Evolutionary conservation across 1,284 basidiomycete species (phyloP), one percentile per base, ranked within the genome.

Genomic region (Ceratobasidium papillatum): DNA sequence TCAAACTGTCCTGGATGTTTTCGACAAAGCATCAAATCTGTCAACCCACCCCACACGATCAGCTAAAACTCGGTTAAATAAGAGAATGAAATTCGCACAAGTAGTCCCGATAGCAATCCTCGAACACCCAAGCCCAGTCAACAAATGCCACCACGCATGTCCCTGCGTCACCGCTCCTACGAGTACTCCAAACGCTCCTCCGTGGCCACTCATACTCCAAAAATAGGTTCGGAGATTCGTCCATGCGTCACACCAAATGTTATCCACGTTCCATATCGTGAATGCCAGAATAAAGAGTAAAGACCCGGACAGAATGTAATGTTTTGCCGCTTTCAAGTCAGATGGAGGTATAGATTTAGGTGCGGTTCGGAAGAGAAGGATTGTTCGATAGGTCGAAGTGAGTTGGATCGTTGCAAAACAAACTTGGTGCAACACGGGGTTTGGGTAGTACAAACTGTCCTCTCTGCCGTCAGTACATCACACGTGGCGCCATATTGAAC

Each of bases 361-460:
- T 0, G 75, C 52, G 0, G 80, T 80, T 19, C 69, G 76, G 41
- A 81, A 77, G 4, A 85, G 80, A 45, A 78, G 78, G 62, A 80
- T 43, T 14, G 81, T 80, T 22, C 83, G 81, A 7, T 77, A 54
- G 5, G 80, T 76, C 2, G 80, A 75, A 0, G 74, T 68, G 43
- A 83, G 45, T 75, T 86, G 82, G 61, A 87, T 83, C 25, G 74
- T 25, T 0, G 81, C 86, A 75, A 86, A 87, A 0, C 84, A 82
- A 36, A 85, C 77, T 80, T 87, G 85, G 78, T 87, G 86, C 66
- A 86, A 85, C 8, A 87, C 82, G 0, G 86, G 86, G 79, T 87
- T 86, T 1, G 83, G 83, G 54, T 85, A 82, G 71, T 76, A 77
- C 25, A 85, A 76, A 77, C 85, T 86, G 66, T 7, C 19, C 12